Conservation (phyloP, 164 flowering plant species). For the Aristolochia fimbriata region DNA sequence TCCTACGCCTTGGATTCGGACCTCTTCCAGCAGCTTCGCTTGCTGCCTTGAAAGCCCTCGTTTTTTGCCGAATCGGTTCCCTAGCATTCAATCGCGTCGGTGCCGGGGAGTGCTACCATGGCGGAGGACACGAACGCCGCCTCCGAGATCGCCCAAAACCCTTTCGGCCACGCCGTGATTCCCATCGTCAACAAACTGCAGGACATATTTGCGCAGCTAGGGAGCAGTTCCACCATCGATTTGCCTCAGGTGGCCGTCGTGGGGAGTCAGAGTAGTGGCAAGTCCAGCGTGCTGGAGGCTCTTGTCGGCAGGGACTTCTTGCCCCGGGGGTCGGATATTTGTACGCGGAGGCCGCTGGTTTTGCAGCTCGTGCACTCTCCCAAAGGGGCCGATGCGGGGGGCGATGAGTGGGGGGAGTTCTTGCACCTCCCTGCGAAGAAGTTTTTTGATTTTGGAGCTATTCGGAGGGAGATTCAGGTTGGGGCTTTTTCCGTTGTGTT, state of each 20-base stretch:
- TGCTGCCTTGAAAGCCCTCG: neutral
- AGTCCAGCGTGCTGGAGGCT: slow-evolving; percentile 85
- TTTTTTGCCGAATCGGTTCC: neutral
- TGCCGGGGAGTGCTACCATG: neutral
- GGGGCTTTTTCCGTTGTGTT: neutral
- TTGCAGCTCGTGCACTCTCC: slow-evolving; percentile 77
- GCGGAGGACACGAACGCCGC: neutral
- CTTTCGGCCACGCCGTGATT: slow-evolving; percentile 48
- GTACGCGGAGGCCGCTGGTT: slow-evolving; percentile 88
- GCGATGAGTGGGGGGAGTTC: slow-evolving; percentile 84
- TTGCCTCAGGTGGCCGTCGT: slow-evolving; percentile 94
- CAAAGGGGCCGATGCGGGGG: slow-evolving; percentile 38
- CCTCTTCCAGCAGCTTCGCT: neutral
- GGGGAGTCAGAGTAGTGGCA: slow-evolving; percentile 95
- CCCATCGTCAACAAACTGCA: slow-evolving; percentile 91
- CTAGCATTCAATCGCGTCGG: neutral
- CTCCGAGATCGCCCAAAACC: neutral
- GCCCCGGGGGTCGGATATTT: slow-evolving; percentile 79
- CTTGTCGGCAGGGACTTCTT: slow-evolving; percentile 90
- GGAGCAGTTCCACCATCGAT: slow-evolving; percentile 58
- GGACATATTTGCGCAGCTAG: slow-evolving; percentile 82
- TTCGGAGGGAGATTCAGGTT: slow-evolving; percentile 84
- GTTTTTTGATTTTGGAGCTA: slow-evolving; percentile 63
- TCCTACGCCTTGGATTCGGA: too few relatives aligned
- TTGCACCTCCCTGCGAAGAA: slow-evolving; percentile 62